phyloP scores from a whole-genome alignment of 75 land plant species.

The Selaginella moellendorffii region DNA sequence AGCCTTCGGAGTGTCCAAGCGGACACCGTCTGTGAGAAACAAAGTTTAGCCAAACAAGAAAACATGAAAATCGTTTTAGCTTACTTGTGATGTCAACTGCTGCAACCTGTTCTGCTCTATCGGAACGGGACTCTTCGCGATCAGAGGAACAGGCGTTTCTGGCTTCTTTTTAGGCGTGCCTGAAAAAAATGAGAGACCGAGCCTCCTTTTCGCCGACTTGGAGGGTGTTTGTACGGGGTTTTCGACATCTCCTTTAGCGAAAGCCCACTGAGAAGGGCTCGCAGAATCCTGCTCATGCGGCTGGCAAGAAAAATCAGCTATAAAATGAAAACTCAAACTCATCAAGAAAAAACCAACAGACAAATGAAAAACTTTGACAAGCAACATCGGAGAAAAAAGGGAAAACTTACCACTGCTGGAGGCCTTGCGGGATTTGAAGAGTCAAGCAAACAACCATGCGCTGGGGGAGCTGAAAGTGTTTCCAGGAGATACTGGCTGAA shows the following conservation, averaged over 20 bases:
- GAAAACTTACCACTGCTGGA: no score
- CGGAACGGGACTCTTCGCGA: slow-evolving; percentile 9
- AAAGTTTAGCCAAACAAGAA: not conserved
- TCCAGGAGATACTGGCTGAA: slow-evolving; percentile 3
- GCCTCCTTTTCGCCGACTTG: not conserved
- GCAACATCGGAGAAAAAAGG: no score
- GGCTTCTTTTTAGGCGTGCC: not conserved
- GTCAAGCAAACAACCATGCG: slow-evolving; percentile 9
- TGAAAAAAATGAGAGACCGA: not conserved
- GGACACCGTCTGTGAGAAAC: slow-evolving; percentile 19
- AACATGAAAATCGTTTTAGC: not conserved
- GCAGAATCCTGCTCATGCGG: not conserved
- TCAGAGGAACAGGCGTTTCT: slow-evolving; percentile 1
- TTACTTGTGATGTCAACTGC: slow-evolving; percentile 23
- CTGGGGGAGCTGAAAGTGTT: not conserved
- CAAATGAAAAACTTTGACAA: no score
- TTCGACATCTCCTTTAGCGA: not conserved
- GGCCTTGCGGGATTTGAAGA: not conserved
- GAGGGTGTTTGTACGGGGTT: not conserved
- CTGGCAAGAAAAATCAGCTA: no score
- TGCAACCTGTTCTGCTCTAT: slow-evolving; percentile 21
- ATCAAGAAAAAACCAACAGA: no score
- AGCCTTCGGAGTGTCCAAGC: slow-evolving; percentile 24
- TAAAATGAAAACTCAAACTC: no score
- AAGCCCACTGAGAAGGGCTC: not conserved